Evolutionary conservation across 176 grass and related monocot species (phyloP).

Genomic region (Urochloa ruziziensis): DNA sequence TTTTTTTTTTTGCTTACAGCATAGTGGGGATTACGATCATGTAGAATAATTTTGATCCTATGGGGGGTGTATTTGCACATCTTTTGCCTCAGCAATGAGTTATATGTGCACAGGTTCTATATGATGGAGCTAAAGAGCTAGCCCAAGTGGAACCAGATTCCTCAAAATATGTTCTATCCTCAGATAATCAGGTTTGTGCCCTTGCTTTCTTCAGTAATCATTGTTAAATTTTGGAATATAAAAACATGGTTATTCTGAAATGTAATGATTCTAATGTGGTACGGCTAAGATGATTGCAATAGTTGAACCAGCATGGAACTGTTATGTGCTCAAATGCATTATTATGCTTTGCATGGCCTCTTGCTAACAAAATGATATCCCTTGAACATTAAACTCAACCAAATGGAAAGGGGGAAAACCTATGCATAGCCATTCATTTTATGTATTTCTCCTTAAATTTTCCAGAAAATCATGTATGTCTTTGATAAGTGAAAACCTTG

Average conservation of each 20-base stretch:
- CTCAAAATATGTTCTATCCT: conserved; percentile 65
- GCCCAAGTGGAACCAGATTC: conserved; percentile 67
- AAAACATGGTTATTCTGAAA: neutral
- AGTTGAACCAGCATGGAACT: conserved; percentile 15
- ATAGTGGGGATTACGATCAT: conserved; percentile 39
- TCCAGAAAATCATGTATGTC: neutral
- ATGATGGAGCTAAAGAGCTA: conserved; percentile 94
- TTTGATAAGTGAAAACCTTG: neutral
- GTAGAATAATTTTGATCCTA: conserved; percentile 7
- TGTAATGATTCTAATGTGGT: neutral
- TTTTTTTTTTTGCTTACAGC: conserved; percentile 33
- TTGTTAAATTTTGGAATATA: neutral
- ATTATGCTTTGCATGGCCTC: neutral
- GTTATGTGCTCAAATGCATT: neutral
- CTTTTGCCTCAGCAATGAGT: conserved; percentile 13
- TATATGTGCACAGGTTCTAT: conserved; percentile 64
- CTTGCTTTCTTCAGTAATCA: neutral
- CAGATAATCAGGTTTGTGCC: conserved; percentile 68
- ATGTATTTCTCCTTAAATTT: neutral
- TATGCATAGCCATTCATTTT: neutral
- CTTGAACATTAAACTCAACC: neutral
- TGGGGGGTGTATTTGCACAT: conserved; percentile 17
- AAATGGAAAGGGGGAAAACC: neutral
- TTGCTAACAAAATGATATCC: neutral
- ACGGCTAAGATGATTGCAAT: neutral